Conservation (phyloP, 2,329 filamentous ascomycete genomes). For the Pyricularia grisea region DNA sequence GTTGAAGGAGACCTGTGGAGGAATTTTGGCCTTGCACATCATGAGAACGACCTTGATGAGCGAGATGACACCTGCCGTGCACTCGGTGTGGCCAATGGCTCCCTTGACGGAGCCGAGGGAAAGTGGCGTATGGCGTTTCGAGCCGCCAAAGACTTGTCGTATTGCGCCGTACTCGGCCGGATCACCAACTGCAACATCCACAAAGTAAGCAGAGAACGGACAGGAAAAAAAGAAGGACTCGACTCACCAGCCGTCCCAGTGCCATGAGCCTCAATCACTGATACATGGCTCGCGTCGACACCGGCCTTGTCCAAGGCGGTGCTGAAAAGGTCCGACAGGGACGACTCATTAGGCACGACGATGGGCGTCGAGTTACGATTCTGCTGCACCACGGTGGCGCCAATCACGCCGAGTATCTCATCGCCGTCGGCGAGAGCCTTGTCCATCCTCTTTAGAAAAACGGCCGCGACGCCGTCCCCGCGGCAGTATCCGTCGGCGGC, state of each 20-base stretch:
- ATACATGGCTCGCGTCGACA: slow-evolving; percentile 15
- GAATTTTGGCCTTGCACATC: slow-evolving; percentile 16
- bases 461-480: slow-evolving; percentile 33
- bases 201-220: no score
- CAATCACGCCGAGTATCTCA: slow-evolving; percentile 28
- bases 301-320: slow-evolving; percentile 18
- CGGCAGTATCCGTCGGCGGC: slow-evolving; percentile 37
- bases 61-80: slow-evolving; percentile 18
- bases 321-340: slow-evolving; percentile 20
- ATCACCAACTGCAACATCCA: slow-evolving; percentile 21
- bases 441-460: slow-evolving; percentile 37
- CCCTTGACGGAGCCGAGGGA: slow-evolving; percentile 22
- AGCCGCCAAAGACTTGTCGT: slow-evolving; percentile 20
- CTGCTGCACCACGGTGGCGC: slow-evolving; percentile 25
- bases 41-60: slow-evolving; percentile 23
- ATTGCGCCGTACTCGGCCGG: slow-evolving; percentile 21
- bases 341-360: slow-evolving; percentile 14
- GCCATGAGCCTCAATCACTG: slow-evolving; percentile 29
- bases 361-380: slow-evolving; percentile 25
- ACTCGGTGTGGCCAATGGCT: slow-evolving; percentile 23
- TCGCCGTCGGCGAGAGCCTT: slow-evolving; percentile 36
- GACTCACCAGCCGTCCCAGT: slow-evolving; percentile 24
- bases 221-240: no score
- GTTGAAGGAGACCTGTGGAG: slow-evolving; percentile 22
- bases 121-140: slow-evolving; percentile 11